These are phyloP conservation scores for Russula lepida DNA, from an alignment of 768 basidiomycete species.

Conservation along the genomic window DNA sequence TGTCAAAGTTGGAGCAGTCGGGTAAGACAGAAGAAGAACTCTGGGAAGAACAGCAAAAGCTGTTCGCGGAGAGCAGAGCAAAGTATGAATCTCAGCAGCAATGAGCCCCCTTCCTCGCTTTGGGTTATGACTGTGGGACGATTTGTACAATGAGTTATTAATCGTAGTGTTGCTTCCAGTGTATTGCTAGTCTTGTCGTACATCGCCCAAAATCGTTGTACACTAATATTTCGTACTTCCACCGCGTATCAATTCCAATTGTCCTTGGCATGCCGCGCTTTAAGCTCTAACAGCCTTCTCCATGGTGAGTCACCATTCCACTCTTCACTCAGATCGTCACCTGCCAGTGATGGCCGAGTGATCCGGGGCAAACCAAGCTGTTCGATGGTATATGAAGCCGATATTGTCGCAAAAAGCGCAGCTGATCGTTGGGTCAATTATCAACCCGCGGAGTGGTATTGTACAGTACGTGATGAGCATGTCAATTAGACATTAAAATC, in stretches of 20 bases:
- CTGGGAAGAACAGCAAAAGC: conserved; percentile 73
- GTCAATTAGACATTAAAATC: not conserved
- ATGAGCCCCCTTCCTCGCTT: not conserved
- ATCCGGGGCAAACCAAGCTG: conserved; percentile 66
- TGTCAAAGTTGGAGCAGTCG: conserved; percentile 78
- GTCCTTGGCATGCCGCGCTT: conserved; percentile 31
- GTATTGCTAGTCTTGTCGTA: conserved; percentile 14
- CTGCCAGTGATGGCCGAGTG: conserved; percentile 24
- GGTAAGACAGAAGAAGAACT: conserved; percentile 91
- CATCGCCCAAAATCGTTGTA: conserved; percentile 13
- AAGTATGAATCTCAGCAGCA: conserved; percentile 53
- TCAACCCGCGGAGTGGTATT: not conserved
- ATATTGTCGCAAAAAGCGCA: conserved; percentile 63
- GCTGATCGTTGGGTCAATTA: conserved; percentile 35
- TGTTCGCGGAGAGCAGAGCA: conserved; percentile 89
- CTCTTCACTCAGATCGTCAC: conserved; percentile 23
- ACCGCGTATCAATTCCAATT: conserved; percentile 29
- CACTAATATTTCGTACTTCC: conserved; percentile 23
- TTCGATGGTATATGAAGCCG: conserved; percentile 77
- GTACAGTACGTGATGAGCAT: conserved; percentile 15
- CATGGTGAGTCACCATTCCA: conserved; percentile 72
- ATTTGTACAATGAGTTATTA: conserved; percentile 16
- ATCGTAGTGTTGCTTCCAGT: conserved; percentile 6
- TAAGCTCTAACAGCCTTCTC: conserved; percentile 47
- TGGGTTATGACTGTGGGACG: conserved; percentile 7